Conservation (phyloP, 1,284 basidiomycete genomes). For the Pisolithus thermaeus region DNA sequence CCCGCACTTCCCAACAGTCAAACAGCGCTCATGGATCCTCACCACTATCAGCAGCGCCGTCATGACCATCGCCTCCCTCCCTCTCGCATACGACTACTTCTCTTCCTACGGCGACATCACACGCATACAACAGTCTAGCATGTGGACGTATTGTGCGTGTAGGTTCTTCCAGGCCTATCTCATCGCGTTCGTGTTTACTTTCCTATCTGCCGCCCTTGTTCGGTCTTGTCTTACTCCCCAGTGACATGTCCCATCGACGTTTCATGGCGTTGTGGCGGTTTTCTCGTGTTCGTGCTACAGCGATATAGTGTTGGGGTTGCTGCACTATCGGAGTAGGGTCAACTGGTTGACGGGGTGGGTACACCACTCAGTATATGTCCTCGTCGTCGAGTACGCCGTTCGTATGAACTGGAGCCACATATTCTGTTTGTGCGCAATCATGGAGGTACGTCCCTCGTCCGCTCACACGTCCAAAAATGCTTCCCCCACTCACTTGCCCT, state of each 20-base stretch:
- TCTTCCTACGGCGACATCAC: slow-evolving; percentile 29
- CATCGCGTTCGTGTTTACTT: slow-evolving; percentile 29
- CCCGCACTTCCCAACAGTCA: slow-evolving; percentile 31
- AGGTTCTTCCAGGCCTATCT: slow-evolving; percentile 47
- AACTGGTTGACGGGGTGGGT: slow-evolving; percentile 54
- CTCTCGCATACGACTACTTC: slow-evolving; percentile 40
- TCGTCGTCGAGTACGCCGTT: slow-evolving; percentile 41
- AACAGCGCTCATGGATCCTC: slow-evolving; percentile 50
- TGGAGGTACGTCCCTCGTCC: slow-evolving; percentile 42
- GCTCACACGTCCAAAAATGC: too few relatives aligned
- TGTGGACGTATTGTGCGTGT: slow-evolving; percentile 22
- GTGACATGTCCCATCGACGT: too few relatives aligned
- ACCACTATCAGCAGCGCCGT: slow-evolving; percentile 37
- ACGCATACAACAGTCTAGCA: slow-evolving; percentile 17
- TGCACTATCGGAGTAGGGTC: slow-evolving; percentile 40
- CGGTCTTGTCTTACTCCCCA: slow-evolving; percentile 7
- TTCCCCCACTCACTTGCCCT: neutral
- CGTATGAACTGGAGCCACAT: slow-evolving; percentile 37
- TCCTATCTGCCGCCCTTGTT: slow-evolving; percentile 3
- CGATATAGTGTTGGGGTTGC: slow-evolving; percentile 32
- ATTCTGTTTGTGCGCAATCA: slow-evolving; percentile 42
- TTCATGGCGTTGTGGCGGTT: slow-evolving; percentile 1
- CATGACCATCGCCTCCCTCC: slow-evolving; percentile 44
- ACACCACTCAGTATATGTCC: slow-evolving; percentile 50
- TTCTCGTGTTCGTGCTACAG: slow-evolving; percentile 14